A percentile compares a stretch with the other conserved stretches of the same genome.
phyloP scores from a whole-genome alignment of 768 basidiomycete genomes.

The Termitomyces sp. region DNA sequence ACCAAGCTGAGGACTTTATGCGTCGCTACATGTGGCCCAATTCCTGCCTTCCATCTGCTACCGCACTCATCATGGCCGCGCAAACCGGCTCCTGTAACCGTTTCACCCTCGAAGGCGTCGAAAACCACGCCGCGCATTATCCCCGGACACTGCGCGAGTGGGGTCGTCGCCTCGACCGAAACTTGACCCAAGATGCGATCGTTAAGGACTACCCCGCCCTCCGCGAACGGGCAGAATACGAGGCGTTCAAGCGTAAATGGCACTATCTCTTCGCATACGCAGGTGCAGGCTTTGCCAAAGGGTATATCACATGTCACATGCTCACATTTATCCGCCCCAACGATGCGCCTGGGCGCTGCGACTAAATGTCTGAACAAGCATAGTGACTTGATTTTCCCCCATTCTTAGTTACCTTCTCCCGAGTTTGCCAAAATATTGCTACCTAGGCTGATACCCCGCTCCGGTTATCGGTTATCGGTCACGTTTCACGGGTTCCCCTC shows the following conservation, averaged over 20 bases:
- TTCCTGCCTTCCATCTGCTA: constrained; percentile 82
- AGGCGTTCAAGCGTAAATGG: constrained; percentile 77
- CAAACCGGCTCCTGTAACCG: constrained; percentile 64
- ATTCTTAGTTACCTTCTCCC: background rate
- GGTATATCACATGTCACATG: constrained; percentile 82
- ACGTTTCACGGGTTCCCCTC: background rate
- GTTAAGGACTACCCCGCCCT: constrained; percentile 57
- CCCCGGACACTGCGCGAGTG: constrained; percentile 92
- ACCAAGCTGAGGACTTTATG: constrained; percentile 86
- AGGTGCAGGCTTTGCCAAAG: constrained; percentile 73
- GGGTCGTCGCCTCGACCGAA: constrained; percentile 70
- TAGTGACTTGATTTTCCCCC: background rate
- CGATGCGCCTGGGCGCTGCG: constrained; percentile 36
- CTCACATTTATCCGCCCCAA: constrained; percentile 66
- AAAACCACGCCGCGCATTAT: constrained; percentile 84
- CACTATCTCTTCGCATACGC: constrained; percentile 82
- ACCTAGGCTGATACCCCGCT: constrained; percentile 2
- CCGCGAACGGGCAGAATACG: constrained; percentile 50
- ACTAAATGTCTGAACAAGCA: constrained; percentile 41
- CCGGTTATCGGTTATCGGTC: background rate
- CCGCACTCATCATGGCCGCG: constrained; percentile 71
- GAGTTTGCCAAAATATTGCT: background rate
- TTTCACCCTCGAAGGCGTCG: constrained; percentile 80
- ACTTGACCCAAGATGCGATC: constrained; percentile 55
- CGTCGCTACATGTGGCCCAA: constrained; percentile 88